Evolutionary conservation across 106 monocot genomes (phyloP).

Genomic region (Hemerocallis citrina): DNA sequence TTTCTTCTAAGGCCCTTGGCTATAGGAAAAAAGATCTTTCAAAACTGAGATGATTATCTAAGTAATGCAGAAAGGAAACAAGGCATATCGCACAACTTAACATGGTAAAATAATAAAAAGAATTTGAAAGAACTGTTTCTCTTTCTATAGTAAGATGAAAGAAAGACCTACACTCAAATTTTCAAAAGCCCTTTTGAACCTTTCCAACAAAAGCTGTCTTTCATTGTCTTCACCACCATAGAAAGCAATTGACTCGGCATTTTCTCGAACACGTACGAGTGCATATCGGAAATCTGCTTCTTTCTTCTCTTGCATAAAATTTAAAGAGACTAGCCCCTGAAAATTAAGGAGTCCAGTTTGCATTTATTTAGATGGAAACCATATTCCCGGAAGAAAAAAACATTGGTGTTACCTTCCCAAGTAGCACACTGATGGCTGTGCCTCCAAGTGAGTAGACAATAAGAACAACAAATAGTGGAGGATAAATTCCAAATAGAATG

Average conservation of each 20-base stretch:
- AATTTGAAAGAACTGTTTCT: too few relatives aligned
- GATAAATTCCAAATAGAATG: slow-evolving; percentile 83
- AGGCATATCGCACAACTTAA: too few relatives aligned
- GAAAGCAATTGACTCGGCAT: slow-evolving; percentile 99
- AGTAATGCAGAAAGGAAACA: too few relatives aligned
- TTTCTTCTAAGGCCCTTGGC: too few relatives aligned
- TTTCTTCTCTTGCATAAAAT: slow-evolving; percentile 99
- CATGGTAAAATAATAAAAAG: too few relatives aligned
- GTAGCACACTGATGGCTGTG: slow-evolving; percentile 77
- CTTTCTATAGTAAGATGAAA: slow-evolving; percentile 6
- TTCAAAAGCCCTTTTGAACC: slow-evolving; percentile 56
- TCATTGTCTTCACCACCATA: slow-evolving; percentile 98
- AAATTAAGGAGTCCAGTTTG: slow-evolving; percentile 5
- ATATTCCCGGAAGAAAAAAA: too few relatives aligned
- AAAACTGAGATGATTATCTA: too few relatives aligned
- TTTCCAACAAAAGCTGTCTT: slow-evolving; percentile 52
- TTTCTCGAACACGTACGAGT: slow-evolving; percentile 90
- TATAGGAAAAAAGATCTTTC: too few relatives aligned
- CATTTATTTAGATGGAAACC: too few relatives aligned
- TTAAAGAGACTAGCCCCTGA: slow-evolving; percentile 80
- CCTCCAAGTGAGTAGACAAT: slow-evolving; percentile 93
- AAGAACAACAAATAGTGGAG: slow-evolving; percentile 90
- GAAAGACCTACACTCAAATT: slow-evolving; percentile 50
- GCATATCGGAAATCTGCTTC: slow-evolving; percentile 99
- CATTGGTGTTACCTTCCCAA: slow-evolving; percentile 68